phyloP scores from a whole-genome alignment of 2,329 filamentous ascomycete species.

The Pseudohalonectria lignicola region DNA sequence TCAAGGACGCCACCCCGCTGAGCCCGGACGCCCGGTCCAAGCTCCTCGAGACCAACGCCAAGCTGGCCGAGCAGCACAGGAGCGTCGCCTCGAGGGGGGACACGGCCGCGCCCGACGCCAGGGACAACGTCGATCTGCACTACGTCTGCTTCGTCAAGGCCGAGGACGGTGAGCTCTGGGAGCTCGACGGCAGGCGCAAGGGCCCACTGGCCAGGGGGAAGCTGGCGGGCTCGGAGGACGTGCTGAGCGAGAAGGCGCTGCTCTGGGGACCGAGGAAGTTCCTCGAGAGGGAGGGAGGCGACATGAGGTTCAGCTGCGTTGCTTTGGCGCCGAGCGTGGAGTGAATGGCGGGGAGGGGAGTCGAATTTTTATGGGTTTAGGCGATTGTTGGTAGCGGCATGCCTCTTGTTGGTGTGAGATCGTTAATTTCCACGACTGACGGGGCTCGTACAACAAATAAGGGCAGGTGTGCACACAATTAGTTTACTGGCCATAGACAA shows the following conservation, averaged over 20 bases:
- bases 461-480: no score
- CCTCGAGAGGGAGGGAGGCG: constrained; percentile 36
- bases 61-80: constrained; percentile 68
- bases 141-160: constrained; percentile 90
- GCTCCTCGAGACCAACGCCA: constrained; percentile 65
- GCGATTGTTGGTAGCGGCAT: no score
- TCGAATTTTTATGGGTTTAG: no score
- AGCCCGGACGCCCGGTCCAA: constrained; percentile 54
- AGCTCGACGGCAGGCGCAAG: constrained; percentile 48
- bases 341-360: not conserved
- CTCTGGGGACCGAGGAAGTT: constrained; percentile 53
- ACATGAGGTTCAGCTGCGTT: constrained; percentile 48
- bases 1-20: constrained; percentile 61
- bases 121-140: constrained; percentile 82
- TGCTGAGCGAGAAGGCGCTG: constrained; percentile 65
- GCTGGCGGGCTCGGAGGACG: constrained; percentile 52
- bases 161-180: constrained; percentile 50
- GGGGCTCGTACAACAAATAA: no score
- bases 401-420: no score
- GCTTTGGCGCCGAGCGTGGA: constrained; percentile 41
- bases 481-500: no score
- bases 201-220: constrained; percentile 45
- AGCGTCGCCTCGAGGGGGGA: constrained; percentile 68
- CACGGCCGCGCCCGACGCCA: constrained; percentile 64
- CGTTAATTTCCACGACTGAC: no score